Evolutionary conservation across 768 basidiomycete species (phyloP).

Genomic region (Suillus tomentosus): DNA sequence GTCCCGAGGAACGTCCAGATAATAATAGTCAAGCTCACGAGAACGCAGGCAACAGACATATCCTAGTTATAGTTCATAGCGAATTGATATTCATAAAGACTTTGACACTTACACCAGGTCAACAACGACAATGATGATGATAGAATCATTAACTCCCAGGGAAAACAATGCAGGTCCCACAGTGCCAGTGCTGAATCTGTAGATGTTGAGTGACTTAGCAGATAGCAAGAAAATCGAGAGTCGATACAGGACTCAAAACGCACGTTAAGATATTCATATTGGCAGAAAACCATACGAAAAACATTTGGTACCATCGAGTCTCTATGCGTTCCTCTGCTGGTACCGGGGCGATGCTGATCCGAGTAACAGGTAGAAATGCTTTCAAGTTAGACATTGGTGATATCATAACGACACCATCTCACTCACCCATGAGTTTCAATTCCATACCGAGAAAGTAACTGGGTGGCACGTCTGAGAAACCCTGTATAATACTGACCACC

Average conservation of each 20-base stretch:
- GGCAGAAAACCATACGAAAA: conserved; percentile 53
- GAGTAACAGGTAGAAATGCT: not conserved
- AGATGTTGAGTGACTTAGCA: not conserved
- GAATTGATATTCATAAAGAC: not conserved
- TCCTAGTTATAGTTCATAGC: conserved; percentile 20
- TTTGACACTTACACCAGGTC: conserved; percentile 42
- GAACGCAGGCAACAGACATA: conserved; percentile 38
- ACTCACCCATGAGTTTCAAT: conserved; percentile 45
- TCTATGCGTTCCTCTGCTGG: conserved; percentile 39
- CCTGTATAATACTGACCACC: not conserved
- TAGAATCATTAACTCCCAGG: conserved; percentile 45
- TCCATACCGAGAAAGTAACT: conserved; percentile 36
- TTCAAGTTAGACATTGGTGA: not conserved
- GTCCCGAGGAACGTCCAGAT: not conserved
- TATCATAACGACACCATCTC: not conserved
- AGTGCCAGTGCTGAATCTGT: conserved; percentile 50
- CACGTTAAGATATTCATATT: conserved; percentile 47
- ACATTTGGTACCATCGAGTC: conserved; percentile 46
- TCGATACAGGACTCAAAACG: conserved; percentile 17
- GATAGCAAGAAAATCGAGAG: not conserved
- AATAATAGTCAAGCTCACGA: conserved; percentile 31
- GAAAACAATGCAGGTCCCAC: conserved; percentile 53
- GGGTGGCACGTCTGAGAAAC: conserved; percentile 26
- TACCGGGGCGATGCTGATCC: conserved; percentile 41
- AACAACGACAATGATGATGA: conserved; percentile 42